phyloP scores from a whole-genome alignment of 2,329 filamentous ascomycete genomes.

The Elsinoe australis region DNA sequence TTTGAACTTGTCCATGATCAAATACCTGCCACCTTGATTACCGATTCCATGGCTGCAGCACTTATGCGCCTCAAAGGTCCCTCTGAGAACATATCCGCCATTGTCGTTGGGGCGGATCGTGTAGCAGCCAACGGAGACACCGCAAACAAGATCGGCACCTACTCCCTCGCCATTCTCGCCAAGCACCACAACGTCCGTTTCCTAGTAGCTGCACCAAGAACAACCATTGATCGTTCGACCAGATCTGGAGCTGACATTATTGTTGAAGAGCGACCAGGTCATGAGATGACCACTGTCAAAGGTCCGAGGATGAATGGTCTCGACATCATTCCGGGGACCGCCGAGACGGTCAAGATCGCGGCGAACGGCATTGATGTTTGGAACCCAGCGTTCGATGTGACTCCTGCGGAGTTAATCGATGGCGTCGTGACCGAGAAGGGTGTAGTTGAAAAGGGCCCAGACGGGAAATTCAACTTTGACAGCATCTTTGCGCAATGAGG shows the following conservation, averaged over 20 bases:
- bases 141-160: slow-evolving; percentile 97
- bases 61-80: slow-evolving; percentile 60
- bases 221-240: slow-evolving; percentile 82
- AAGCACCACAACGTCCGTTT: slow-evolving; percentile 86
- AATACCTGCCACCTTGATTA: slow-evolving; percentile 85
- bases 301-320: slow-evolving; percentile 60
- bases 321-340: slow-evolving; percentile 53
- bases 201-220: slow-evolving; percentile 87
- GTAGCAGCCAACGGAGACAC: slow-evolving; percentile 96
- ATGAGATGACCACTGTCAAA: slow-evolving; percentile 77
- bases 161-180: slow-evolving; percentile 83
- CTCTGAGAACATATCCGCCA: slow-evolving; percentile 64
- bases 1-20: slow-evolving; percentile 93
- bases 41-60: slow-evolving; percentile 92
- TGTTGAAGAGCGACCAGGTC: slow-evolving; percentile 77
- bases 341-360: slow-evolving; percentile 71
- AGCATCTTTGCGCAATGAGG: slow-evolving; percentile 33
- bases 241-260: slow-evolving; percentile 69
- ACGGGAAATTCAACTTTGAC: slow-evolving; percentile 60
- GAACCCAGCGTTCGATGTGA: slow-evolving; percentile 97
- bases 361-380: slow-evolving; percentile 72
- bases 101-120: slow-evolving; percentile 90
- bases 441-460: slow-evolving; percentile 66
- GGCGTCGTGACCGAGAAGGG: slow-evolving; percentile 90
- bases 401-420: slow-evolving; percentile 80